Base-by-base conservation (phyloP, 305 asterid species). In the Rubia balearica region DNA sequence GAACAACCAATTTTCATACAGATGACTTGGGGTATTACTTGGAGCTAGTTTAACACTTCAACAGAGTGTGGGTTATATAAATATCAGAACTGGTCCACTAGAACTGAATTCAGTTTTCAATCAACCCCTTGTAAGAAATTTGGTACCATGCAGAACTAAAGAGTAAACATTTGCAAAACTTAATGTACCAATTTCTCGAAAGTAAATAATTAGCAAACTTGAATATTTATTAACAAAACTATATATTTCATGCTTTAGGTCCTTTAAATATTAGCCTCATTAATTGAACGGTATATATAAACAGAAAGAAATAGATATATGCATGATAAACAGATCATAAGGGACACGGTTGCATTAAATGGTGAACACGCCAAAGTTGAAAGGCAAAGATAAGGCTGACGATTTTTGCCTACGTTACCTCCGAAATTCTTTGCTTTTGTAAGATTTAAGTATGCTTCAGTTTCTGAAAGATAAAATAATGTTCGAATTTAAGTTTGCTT, bases 361-460 rank as follows among this genome's bases (percentile, higher is more conserved):
- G 6, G 8, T 22, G 8, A 6, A 45, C 2, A 43, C 11, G 7
- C 4, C 10, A 11, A 3, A 30, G 14, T 12, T 1, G 0, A 6
- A 67, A 0, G 4, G 5, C n/a, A 21, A 36, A 24, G 27, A 38
- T 48, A 55, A 56, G 22, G 16, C 49, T n/a, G 59, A 8, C 24
- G 40, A 14, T 7, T 33, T 3, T 9, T 16, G 51, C 10, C 22
- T 38, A 43, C 2, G 13, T 62, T 82, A 93, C 96, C 98, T 89
- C 43, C 97, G 79, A 64, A 93, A 93, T 83, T 93, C 98, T 88
- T 93, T 97, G 22, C 97, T 90, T 63, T n/a, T n/a, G n/a, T n/a
- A n/a, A n/a, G n/a, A n/a, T n/a, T n/a, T n/a, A n/a, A n/a, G n/a
- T 49, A 46, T 4, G 41, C 27, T 5, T 24, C 59, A 70, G 24